A percentile compares a stretch with the other conserved stretches of the same genome.
Evolutionary conservation across 2,329 filamentous ascomycete species (phyloP).

Genomic region (Colletotrichum sp.): DNA sequence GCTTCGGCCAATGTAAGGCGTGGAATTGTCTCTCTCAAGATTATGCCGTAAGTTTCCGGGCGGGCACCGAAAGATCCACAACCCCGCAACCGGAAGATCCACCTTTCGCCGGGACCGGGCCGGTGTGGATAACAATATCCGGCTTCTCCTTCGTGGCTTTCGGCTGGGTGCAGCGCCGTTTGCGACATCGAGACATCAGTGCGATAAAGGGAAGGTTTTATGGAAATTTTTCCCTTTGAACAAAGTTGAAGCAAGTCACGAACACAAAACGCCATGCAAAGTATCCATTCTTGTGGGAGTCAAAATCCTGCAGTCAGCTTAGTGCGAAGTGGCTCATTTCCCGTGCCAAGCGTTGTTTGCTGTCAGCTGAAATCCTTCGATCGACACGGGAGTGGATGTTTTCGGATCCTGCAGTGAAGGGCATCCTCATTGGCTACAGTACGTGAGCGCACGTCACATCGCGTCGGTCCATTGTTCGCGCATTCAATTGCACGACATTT

Average conservation of each 20-base stretch:
- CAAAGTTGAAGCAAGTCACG: background rate
- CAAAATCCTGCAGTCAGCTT: background rate
- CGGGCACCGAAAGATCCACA: background rate
- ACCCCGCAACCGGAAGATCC: background rate
- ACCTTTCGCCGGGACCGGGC: background rate
- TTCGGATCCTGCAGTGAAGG: background rate
- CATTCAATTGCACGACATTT: background rate
- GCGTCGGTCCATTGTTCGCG: background rate
- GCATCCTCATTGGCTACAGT: background rate
- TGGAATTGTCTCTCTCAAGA: accelerated
- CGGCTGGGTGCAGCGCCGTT: background rate
- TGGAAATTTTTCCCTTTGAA: background rate
- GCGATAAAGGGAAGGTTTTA: background rate
- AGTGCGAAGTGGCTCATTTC: background rate
- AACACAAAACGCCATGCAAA: background rate
- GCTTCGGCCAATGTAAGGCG: background rate
- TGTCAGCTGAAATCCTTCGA: background rate
- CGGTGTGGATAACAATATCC: background rate
- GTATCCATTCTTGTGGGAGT: background rate
- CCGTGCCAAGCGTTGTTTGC: background rate
- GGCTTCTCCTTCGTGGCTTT: background rate
- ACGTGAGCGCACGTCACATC: background rate
- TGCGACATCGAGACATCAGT: accelerated
- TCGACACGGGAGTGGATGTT: background rate
- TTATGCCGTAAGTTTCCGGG: background rate